A percentile compares a stretch with the other conserved stretches of the same genome.
phyloP scores from a whole-genome alignment of 306 rosid species.

The Echinosophora koreensis region DNA sequence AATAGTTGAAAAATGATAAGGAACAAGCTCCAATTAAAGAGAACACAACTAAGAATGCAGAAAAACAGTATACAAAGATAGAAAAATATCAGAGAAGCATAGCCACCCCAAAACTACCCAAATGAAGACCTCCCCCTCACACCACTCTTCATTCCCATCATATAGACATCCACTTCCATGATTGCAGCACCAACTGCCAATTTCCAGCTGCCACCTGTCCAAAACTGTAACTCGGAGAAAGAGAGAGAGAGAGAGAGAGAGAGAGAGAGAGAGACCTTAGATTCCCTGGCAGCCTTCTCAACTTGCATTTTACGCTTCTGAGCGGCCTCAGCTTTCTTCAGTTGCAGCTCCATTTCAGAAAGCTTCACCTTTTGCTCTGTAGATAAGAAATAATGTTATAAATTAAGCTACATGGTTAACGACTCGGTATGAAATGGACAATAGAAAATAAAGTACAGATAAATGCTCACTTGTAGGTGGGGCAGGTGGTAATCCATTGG shows the following conservation, averaged over 20 bases:
- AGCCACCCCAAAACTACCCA: too few relatives aligned
- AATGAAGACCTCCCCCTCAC: too few relatives aligned
- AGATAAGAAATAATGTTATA: conserved; percentile 33
- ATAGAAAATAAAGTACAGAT: neutral
- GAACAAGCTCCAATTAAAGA: too few relatives aligned
- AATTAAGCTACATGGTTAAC: conserved; percentile 12
- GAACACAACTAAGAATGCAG: neutral
- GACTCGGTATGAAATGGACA: conserved; percentile 4
- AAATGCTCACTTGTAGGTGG: conserved; percentile 88
- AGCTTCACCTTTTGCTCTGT: conserved; percentile 76
- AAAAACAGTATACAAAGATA: too few relatives aligned
- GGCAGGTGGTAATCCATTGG: conserved; percentile 94
- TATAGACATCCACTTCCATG: too few relatives aligned
- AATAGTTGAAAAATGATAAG: too few relatives aligned
- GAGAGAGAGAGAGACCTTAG: conserved; percentile 59
- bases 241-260: conserved; percentile 54
- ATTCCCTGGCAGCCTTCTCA: conserved; percentile 59
- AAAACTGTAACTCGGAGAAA: conserved; percentile 16
- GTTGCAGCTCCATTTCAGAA: conserved; percentile 71
- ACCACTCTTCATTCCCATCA: too few relatives aligned
- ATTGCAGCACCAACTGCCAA: too few relatives aligned
- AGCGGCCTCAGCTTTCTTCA: conserved; percentile 73
- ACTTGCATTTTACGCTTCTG: conserved; percentile 73
- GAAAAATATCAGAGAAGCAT: too few relatives aligned
- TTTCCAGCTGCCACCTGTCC: too few relatives aligned